Percentiles rank a stretch among this genome's conserved stretches.
Evolutionary conservation across 306 rosid genomes (phyloP).

Genomic region (Sesbania bispinosa): DNA sequence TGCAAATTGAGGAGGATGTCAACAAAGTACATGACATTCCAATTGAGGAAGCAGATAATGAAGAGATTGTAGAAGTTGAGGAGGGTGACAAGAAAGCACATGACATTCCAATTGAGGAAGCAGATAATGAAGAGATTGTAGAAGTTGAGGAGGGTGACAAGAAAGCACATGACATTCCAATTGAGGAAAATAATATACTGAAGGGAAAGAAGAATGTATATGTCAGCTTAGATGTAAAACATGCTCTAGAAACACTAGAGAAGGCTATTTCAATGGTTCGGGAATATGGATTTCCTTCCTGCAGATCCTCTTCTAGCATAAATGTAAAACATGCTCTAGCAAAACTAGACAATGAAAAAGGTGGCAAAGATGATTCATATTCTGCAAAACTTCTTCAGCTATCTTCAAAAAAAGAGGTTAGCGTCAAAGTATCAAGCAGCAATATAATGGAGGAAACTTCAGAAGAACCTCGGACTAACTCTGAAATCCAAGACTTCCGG

Average conservation of each 20-base stretch:
- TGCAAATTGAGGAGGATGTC: too few relatives aligned
- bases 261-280: slow-evolving; percentile 53
- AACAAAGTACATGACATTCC: too few relatives aligned
- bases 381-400: slow-evolving; percentile 33
- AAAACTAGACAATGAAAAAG: slow-evolving; percentile 29
- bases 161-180: slow-evolving; percentile 14
- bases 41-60: too few relatives aligned
- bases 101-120: too few relatives aligned
- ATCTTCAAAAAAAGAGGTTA: slow-evolving; percentile 13
- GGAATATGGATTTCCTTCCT: slow-evolving; percentile 41
- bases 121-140: slow-evolving; percentile 46
- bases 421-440: slow-evolving; percentile 12
- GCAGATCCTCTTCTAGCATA: slow-evolving; percentile 30
- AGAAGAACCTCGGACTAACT: slow-evolving; percentile 24
- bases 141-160: slow-evolving; percentile 28
- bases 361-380: slow-evolving; percentile 17
- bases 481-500: slow-evolving; percentile 48
- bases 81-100: too few relatives aligned
- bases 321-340: too few relatives aligned
- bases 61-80: too few relatives aligned
- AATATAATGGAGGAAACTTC: slow-evolving; percentile 29
- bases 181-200: slow-evolving; percentile 13
- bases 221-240: slow-evolving; percentile 64
- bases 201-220: slow-evolving; percentile 34
- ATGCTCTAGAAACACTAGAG: slow-evolving; percentile 77